Percentiles rank a stretch among this genome's conserved stretches.
Evolutionary conservation across 176 grass and related monocot species (phyloP).

Genomic region (Panicum miliaceum): DNA sequence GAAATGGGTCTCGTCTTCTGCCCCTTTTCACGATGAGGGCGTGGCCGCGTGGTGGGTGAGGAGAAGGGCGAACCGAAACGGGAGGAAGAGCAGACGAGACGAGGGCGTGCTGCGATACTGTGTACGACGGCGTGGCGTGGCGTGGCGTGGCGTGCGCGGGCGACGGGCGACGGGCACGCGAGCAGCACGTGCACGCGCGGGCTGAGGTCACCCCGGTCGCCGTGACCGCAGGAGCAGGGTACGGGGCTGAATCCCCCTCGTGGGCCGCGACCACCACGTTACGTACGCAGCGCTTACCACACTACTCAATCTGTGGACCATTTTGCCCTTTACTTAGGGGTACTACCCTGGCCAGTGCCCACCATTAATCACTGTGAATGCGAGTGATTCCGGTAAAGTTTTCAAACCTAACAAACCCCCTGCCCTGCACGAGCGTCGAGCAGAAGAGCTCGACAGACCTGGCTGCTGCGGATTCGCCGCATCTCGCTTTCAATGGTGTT

Average conservation of each 20-base stretch:
- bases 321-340: too few relatives aligned
- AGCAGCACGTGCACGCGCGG: conserved; percentile 49
- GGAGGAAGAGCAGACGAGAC: background rate
- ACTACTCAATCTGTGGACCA: background rate
- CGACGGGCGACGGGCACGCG: background rate
- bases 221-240: conserved; percentile 6
- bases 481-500: background rate
- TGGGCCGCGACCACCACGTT: conserved; percentile 36
- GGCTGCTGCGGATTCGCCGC: background rate
- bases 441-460: background rate
- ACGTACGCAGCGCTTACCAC: background rate
- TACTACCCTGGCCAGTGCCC: background rate
- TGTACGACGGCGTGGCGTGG: conserved; percentile 14
- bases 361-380: background rate
- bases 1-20: background rate
- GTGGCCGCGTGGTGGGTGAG: background rate
- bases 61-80: background rate
- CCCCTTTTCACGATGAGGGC: too few relatives aligned
- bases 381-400: background rate
- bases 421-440: background rate
- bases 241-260: conserved; percentile 17
- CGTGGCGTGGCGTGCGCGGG: conserved; percentile 7
- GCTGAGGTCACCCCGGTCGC: conserved; percentile 15
- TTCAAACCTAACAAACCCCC: background rate
- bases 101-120: background rate